Percentiles rank a stretch among this genome's conserved stretches.
These are phyloP conservation scores for Diaporthe helianthi DNA, from an alignment of 2,329 filamentous ascomycete species.

Conservation along the genomic window DNA sequence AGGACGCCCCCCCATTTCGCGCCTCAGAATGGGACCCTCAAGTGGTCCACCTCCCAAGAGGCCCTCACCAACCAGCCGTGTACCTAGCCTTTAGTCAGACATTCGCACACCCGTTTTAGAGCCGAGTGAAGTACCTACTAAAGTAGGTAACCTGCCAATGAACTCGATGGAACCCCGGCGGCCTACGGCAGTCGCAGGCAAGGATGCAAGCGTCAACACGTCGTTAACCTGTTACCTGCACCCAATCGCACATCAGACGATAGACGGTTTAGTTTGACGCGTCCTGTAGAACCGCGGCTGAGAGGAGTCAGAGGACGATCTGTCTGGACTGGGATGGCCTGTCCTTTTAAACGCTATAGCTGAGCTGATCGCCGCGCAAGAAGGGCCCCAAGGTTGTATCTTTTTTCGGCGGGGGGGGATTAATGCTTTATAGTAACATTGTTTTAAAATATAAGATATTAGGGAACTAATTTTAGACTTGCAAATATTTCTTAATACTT, in stretches of 20 bases:
- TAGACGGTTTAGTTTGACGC: constrained; percentile 12
- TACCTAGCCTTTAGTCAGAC: not conserved
- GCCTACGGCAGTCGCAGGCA: constrained; percentile 9
- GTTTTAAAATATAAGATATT: too few species aligned
- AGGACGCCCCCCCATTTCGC: not conserved
- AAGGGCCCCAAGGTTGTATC: not conserved
- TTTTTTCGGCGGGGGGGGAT: constrained; percentile 1
- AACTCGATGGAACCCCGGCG: not conserved
- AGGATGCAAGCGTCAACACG: not conserved
- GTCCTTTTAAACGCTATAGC: not conserved
- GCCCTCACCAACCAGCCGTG: not conserved
- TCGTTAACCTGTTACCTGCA: too few species aligned
- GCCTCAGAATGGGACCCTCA: not conserved
- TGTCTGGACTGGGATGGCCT: not conserved
- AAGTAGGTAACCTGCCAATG: constrained; percentile 6
- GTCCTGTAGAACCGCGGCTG: constrained; percentile 3
- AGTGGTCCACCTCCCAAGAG: constrained; percentile 10
- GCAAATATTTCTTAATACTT: too few species aligned
- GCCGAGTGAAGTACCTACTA: not conserved
- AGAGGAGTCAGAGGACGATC: not conserved
- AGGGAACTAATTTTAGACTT: too few species aligned
- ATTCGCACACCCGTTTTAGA: constrained; percentile 9
- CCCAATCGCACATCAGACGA: constrained; percentile 7
- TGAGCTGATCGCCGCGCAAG: not conserved
- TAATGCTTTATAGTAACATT: too few species aligned